Evolutionary conservation across 495 filamentous ascomycete genomes (phyloP).

Genomic region (Parathielavia hyrcaniae): DNA sequence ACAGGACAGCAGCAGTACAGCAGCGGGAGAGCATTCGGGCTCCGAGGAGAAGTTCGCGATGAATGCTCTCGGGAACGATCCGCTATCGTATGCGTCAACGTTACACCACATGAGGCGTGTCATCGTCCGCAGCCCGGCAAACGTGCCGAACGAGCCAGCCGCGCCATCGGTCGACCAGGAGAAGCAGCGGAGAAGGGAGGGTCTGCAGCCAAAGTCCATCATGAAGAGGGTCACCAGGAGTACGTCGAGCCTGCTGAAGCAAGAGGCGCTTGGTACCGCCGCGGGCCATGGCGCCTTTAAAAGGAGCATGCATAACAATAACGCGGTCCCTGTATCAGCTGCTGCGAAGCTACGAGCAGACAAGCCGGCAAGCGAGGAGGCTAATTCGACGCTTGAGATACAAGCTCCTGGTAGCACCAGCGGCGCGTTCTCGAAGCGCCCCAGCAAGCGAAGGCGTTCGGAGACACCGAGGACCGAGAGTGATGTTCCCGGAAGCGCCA

Average conservation of each 20-base stretch:
- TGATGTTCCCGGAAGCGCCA: background rate
- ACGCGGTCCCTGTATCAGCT: background rate
- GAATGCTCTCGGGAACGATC: background rate
- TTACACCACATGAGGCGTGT: constrained; percentile 31
- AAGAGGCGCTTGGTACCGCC: background rate
- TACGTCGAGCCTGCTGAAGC: constrained; percentile 9
- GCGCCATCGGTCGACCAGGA: constrained; percentile 38
- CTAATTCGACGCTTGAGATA: background rate
- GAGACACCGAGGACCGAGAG: background rate
- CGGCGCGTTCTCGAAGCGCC: background rate
- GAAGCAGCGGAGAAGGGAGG: constrained; percentile 32
- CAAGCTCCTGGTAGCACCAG: background rate
- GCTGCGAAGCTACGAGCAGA: background rate
- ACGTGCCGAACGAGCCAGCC: constrained; percentile 19
- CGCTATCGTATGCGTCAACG: background rate
- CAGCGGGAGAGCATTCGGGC: background rate
- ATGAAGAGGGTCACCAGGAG: constrained; percentile 33
- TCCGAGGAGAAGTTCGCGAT: background rate
- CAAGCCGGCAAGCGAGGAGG: background rate
- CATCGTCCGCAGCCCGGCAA: constrained; percentile 34
- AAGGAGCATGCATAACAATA: background rate
- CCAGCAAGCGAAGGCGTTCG: constrained; percentile 14
- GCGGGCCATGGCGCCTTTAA: constrained; percentile 9
- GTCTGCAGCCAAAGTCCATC: constrained; percentile 32
- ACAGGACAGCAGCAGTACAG: background rate